Percentiles rank a stretch among this genome's conserved stretches.
Conservation (phyloP, 331 rosid species). For the Erythrophleum ivorense region DNA sequence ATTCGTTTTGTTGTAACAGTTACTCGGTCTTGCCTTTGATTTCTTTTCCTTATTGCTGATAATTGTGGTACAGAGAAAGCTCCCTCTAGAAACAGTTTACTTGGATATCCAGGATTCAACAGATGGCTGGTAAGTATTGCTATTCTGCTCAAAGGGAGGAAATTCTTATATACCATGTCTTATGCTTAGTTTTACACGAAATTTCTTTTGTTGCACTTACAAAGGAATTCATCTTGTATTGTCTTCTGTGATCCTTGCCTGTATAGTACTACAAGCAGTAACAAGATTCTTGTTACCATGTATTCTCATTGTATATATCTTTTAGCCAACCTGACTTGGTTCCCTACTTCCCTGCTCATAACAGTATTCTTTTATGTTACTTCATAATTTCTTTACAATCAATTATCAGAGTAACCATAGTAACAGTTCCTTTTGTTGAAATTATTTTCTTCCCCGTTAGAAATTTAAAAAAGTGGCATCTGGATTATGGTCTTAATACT, state of each 20-base stretch:
- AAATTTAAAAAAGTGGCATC: neutral
- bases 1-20: neutral
- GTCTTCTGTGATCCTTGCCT: neutral
- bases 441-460: neutral
- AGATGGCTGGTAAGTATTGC: constrained; percentile 81
- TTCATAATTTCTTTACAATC: constrained; percentile 8
- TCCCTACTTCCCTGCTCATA: constrained; percentile 21
- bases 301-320: neutral
- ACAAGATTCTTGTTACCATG: neutral
- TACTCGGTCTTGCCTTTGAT: neutral
- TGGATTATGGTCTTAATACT: constrained; percentile 21
- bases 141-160: neutral
- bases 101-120: constrained; percentile 70
- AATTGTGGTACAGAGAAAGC: constrained; percentile 72
- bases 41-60: constrained; percentile 29
- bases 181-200: neutral
- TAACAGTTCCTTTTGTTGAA: neutral
- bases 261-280: neutral
- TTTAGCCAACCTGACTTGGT: neutral
- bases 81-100: constrained; percentile 77
- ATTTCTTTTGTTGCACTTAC: neutral
- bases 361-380: neutral
- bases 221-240: neutral
- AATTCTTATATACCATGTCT: neutral
- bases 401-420: neutral